Conservation (phyloP, 495 filamentous ascomycete genomes). For the Trypethelium eluteriae region DNA sequence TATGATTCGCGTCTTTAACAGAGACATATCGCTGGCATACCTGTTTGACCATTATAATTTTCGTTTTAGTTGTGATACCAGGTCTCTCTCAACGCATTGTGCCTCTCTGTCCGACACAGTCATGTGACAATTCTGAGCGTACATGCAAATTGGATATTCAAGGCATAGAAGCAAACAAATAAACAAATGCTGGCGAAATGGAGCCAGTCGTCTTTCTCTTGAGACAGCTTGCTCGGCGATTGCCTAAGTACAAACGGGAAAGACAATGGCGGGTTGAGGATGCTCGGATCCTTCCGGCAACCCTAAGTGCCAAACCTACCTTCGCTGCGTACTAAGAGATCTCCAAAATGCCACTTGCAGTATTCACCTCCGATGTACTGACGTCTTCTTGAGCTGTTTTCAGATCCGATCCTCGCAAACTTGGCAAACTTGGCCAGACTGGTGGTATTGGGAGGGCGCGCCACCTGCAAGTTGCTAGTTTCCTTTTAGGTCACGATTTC, state of each 20-base stretch:
- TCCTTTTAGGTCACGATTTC: neutral
- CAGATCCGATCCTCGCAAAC: neutral
- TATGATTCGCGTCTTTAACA: neutral
- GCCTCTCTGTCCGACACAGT: neutral
- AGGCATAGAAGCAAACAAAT: too few relatives aligned
- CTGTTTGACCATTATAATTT: neutral
- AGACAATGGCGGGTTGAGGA: neutral
- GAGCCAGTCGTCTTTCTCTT: too few relatives aligned
- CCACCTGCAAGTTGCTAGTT: neutral
- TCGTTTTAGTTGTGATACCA: neutral
- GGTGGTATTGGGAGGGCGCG: neutral
- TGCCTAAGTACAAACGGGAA: neutral
- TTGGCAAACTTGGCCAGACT: neutral
- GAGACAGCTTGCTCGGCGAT: too few relatives aligned
- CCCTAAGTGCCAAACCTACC: neutral
- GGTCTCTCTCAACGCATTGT: neutral
- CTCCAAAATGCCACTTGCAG: neutral
- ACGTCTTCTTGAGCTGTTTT: neutral
- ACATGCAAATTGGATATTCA: too few relatives aligned
- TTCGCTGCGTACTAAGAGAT: neutral
- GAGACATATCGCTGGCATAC: neutral
- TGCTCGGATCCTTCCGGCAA: conserved; percentile 8
- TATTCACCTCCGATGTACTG: neutral
- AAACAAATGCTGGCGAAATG: too few relatives aligned
- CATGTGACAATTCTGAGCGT: too few relatives aligned